Conservation (phyloP, 306 rosid genomes). For the Glycine tomentella region DNA sequence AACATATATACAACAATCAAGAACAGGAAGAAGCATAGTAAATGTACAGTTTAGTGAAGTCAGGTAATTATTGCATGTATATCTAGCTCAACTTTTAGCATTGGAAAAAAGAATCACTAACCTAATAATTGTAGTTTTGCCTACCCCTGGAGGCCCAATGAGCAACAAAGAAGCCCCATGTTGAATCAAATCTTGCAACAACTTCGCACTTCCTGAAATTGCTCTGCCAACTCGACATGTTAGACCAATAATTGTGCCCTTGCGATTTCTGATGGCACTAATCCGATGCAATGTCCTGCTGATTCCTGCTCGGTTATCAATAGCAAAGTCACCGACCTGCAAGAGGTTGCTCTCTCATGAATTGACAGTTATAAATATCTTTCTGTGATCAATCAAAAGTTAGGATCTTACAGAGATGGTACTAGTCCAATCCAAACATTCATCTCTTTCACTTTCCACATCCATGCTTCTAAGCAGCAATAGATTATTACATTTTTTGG, state of each 20-base stretch:
- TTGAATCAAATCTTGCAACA: slow-evolving; percentile 85
- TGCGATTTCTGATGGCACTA: slow-evolving; percentile 93
- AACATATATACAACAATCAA: background rate
- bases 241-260: slow-evolving; percentile 86
- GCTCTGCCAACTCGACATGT: slow-evolving; percentile 98
- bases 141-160: slow-evolving; percentile 98
- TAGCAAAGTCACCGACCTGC: slow-evolving; percentile 94
- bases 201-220: slow-evolving; percentile 82
- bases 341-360: slow-evolving; percentile 41
- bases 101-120: slow-evolving; percentile 45
- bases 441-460: background rate
- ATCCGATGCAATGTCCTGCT: slow-evolving; percentile 94
- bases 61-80: slow-evolving; percentile 31
- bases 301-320: slow-evolving; percentile 95
- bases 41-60: slow-evolving; percentile 22
- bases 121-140: slow-evolving; percentile 97
- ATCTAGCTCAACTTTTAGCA: slow-evolving; percentile 20
- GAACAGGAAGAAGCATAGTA: slow-evolving; percentile 36
- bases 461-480: slow-evolving; percentile 11
- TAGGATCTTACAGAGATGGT: background rate
- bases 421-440: slow-evolving; percentile 23
- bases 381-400: slow-evolving; percentile 10
- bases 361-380: slow-evolving; percentile 34
- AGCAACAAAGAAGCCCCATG: slow-evolving; percentile 92
- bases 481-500: background rate